Percentiles rank a stretch among this genome's conserved stretches.
Conservation (phyloP, 1,284 basidiomycete species). For the Dichomitus squalens region DNA sequence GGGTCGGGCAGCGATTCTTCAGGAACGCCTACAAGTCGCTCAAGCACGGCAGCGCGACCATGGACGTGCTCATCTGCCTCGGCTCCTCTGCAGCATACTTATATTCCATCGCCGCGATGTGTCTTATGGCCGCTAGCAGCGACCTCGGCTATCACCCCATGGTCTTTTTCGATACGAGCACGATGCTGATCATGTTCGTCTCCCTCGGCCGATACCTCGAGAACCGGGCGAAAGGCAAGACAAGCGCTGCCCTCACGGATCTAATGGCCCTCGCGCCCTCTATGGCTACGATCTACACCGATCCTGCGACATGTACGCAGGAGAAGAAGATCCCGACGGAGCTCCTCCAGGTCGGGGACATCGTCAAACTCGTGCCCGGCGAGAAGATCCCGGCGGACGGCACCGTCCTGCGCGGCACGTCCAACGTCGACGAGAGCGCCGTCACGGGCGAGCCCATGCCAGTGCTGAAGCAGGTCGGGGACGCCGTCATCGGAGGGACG, state of each 20-base stretch:
- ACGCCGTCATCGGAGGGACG: conserved; percentile 92
- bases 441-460: conserved; percentile 97
- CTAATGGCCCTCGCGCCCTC: conserved; percentile 94
- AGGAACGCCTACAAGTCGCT: conserved; percentile 88
- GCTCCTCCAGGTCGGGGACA: conserved; percentile 93
- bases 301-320: conserved; percentile 74
- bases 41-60: conserved; percentile 88
- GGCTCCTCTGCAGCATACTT: conserved; percentile 94
- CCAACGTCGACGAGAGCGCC: conserved; percentile 94
- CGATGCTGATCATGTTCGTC: conserved; percentile 98
- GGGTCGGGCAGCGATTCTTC: conserved; percentile 90
- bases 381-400: conserved; percentile 98
- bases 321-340: conserved; percentile 95
- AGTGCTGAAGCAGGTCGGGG: conserved; percentile 81
- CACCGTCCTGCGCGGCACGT: conserved; percentile 83
- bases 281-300: conserved; percentile 94
- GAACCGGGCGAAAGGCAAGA: conserved; percentile 96
- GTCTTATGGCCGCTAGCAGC: conserved; percentile 66
- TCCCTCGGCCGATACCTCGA: conserved; percentile 95
- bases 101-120: conserved; percentile 82
- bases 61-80: conserved; percentile 96
- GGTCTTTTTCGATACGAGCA: conserved; percentile 98
- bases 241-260: conserved; percentile 94
- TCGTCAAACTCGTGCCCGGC: conserved; percentile 92
- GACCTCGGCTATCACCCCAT: conserved; percentile 77